Percentiles rank a stretch among this genome's conserved stretches.
Conservation (phyloP, 2,329 filamentous ascomycete genomes). For the Amauroascus niger region DNA sequence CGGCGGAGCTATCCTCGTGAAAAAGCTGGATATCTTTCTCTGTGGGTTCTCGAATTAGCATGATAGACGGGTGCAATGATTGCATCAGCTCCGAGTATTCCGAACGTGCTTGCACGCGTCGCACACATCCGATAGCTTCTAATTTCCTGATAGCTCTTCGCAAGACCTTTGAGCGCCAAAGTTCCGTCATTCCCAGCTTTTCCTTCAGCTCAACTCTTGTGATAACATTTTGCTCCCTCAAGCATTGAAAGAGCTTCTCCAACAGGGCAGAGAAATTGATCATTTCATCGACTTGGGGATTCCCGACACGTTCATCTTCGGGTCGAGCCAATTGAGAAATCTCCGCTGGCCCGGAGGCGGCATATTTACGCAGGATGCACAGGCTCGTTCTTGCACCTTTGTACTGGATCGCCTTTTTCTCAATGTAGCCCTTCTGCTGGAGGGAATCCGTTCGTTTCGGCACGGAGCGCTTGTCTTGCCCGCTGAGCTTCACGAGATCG, state of each 20-base stretch:
- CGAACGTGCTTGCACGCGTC: conserved; percentile 36
- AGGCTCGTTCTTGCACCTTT: conserved; percentile 47
- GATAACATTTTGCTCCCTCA: conserved; percentile 45
- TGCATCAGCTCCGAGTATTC: conserved; percentile 32
- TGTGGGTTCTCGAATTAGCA: conserved; percentile 36
- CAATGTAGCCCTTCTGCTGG: conserved; percentile 51
- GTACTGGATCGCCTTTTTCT: conserved; percentile 44
- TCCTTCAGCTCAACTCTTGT: conserved; percentile 45
- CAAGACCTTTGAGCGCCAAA: conserved; percentile 35
- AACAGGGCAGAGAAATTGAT: conserved; percentile 45
- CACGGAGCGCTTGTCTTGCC: conserved; percentile 57
- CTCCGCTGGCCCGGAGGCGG: conserved; percentile 12
- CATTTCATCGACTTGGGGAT: conserved; percentile 22
- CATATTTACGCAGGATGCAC: conserved; percentile 45
- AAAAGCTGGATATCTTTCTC: conserved; percentile 34
- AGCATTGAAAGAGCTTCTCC: conserved; percentile 39
- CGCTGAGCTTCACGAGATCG: conserved; percentile 45
- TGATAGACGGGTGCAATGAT: conserved; percentile 35
- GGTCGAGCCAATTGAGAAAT: conserved; percentile 13
- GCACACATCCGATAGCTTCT: conserved; percentile 38
- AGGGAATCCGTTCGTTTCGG: conserved; percentile 51
- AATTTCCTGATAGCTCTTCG: conserved; percentile 37
- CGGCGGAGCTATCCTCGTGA: conserved; percentile 27
- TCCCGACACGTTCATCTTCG: conserved; percentile 15
- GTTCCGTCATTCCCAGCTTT: conserved; percentile 35